Percentiles rank a stretch among this genome's conserved stretches.
These are phyloP conservation scores for Pseudocercospora eumusae DNA, from an alignment of 2,329 filamentous ascomycete genomes.

Conservation along the genomic window DNA sequence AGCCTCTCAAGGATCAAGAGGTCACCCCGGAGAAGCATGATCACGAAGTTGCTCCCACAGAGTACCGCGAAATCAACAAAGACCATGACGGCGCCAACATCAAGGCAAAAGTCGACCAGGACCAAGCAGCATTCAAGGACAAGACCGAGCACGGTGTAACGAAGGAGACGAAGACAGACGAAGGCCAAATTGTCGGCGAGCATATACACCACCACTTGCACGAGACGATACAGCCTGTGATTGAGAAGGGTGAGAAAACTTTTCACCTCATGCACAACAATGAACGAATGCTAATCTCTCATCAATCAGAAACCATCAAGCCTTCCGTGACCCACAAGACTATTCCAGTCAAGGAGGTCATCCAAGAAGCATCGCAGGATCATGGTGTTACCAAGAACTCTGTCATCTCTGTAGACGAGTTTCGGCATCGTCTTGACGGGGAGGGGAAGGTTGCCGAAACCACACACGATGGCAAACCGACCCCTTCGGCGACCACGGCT, in stretches of 20 bases:
- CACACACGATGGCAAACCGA: neutral
- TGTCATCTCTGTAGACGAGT: slow-evolving; percentile 33
- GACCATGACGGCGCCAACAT: slow-evolving; percentile 26
- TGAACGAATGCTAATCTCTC: neutral
- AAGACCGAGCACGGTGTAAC: slow-evolving; percentile 22
- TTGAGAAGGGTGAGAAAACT: slow-evolving; percentile 32
- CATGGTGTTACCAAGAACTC: slow-evolving; percentile 29
- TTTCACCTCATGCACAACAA: neutral
- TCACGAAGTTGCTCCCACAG: slow-evolving; percentile 24
- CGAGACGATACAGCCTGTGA: slow-evolving; percentile 34
- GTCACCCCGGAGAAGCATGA: slow-evolving; percentile 27
- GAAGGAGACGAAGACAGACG: slow-evolving; percentile 22
- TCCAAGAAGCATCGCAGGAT: slow-evolving; percentile 31
- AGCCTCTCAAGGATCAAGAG: slow-evolving; percentile 31
- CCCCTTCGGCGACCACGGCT: neutral
- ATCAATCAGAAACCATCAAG: slow-evolving; percentile 27
- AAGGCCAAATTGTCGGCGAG: slow-evolving; percentile 26
- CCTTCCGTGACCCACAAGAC: slow-evolving; percentile 33
- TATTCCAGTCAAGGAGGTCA: slow-evolving; percentile 31
- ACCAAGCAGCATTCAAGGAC: slow-evolving; percentile 26
- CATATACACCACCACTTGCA: slow-evolving; percentile 35
- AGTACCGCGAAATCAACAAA: slow-evolving; percentile 28
- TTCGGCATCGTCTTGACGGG: slow-evolving; percentile 25
- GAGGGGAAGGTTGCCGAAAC: slow-evolving; percentile 18
- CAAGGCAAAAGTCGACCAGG: slow-evolving; percentile 27